phyloP scores from a whole-genome alignment of 1,139 yeast species.

The Yamadazyma taylorii region DNA sequence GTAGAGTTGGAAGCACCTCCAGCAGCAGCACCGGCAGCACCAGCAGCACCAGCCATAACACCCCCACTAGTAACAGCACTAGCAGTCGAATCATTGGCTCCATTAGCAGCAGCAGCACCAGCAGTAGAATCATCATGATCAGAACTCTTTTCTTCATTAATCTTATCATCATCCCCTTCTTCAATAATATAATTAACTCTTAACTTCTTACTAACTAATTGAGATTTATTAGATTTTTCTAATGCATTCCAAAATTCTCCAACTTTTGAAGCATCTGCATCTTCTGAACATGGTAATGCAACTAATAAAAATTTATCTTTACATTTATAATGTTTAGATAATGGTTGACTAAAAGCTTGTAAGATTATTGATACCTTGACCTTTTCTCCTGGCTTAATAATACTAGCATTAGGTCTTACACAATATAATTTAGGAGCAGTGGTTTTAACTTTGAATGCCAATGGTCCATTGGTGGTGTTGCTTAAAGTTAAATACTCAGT shows the following conservation, averaged over 20 bases:
- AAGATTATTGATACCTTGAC: conserved; percentile 78
- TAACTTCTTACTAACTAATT: conserved; percentile 71
- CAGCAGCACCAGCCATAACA: conserved; percentile 9
- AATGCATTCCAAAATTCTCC: conserved; percentile 72
- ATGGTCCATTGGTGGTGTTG: conserved; percentile 60
- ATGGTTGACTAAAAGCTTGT: conserved; percentile 79
- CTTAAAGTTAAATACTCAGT: conserved; percentile 68
- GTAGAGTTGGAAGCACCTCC: conserved; percentile 17
- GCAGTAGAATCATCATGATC: conserved; percentile 6
- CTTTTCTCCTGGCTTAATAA: conserved; percentile 71
- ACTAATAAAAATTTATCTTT: conserved; percentile 92
- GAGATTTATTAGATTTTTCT: conserved; percentile 60
- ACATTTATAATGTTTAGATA: conserved; percentile 70
- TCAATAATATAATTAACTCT: conserved; percentile 64
- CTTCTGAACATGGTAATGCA: conserved; percentile 71
- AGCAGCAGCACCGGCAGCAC: conserved; percentile 17
- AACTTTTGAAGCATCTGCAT: conserved; percentile 52
- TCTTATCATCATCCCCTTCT: conserved; percentile 22
- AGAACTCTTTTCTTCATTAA: conserved; percentile 13
- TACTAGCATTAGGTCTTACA: conserved; percentile 92
- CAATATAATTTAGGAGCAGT: conserved; percentile 97
- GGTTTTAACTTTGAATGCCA: conserved; percentile 95
- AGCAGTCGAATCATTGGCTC: conserved; percentile 12
- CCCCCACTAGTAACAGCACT: conserved; percentile 17
- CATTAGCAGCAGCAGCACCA: conserved; percentile 16